These are phyloP conservation scores for Xylogone sp. DNA, from an alignment of 2,329 filamentous ascomycete genomes.

Conservation along the genomic window DNA sequence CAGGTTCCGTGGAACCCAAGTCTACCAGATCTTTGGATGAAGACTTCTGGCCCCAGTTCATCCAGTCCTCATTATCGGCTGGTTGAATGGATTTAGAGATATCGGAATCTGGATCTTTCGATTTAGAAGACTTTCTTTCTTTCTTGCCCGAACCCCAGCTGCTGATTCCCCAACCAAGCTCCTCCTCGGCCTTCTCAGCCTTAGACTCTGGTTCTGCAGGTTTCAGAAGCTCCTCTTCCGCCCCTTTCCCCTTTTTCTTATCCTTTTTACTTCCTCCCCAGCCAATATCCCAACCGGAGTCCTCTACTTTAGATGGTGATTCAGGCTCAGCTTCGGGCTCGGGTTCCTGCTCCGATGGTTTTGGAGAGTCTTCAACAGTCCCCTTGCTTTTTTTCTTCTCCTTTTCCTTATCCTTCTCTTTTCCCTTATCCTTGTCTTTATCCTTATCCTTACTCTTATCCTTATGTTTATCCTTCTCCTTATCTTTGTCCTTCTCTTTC, in stretches of 20 bases:
- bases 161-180: slow-evolving; percentile 23
- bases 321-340: slow-evolving; percentile 30
- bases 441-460: slow-evolving; percentile 11
- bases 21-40: slow-evolving; percentile 25
- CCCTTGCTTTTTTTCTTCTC: slow-evolving; percentile 40
- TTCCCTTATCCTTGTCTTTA: too few species aligned
- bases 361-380: slow-evolving; percentile 22
- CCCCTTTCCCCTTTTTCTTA: slow-evolving; percentile 41
- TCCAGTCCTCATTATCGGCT: slow-evolving; percentile 20
- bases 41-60: slow-evolving; percentile 7
- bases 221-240: slow-evolving; percentile 35
- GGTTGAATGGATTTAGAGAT: slow-evolving; percentile 20
- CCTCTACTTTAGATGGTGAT: slow-evolving; percentile 30
- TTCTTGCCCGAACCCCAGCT: slow-evolving; percentile 23
- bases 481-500: slow-evolving; percentile 24
- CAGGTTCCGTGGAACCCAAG: slow-evolving; percentile 30
- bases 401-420: too few species aligned
- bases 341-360: slow-evolving; percentile 29
- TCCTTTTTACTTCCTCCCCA: slow-evolving; percentile 37
- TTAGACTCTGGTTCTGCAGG: slow-evolving; percentile 23
- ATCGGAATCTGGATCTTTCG: slow-evolving; percentile 14
- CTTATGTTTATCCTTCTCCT: slow-evolving; percentile 9
- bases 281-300: slow-evolving; percentile 18
- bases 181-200: slow-evolving; percentile 19
- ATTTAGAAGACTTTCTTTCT: slow-evolving; percentile 37